Evolutionary conservation across 371 early-diverging fungal genomes (phyloP).

Genomic region (Lichtheimia hyalospora): DNA sequence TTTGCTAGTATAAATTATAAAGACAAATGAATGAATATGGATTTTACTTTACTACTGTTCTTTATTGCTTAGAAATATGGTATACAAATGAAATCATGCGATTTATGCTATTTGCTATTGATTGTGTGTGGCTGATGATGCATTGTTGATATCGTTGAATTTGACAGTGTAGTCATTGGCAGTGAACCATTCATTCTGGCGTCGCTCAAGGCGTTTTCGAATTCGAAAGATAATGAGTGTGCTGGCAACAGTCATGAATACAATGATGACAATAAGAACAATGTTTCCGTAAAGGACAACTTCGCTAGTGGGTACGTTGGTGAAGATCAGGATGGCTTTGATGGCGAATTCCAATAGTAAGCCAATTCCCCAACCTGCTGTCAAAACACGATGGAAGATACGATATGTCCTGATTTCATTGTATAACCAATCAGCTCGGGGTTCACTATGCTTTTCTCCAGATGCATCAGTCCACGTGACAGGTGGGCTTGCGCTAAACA

Average conservation of each 20-base stretch:
- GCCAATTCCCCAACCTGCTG: neutral
- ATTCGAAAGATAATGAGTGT: neutral
- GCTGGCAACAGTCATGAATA: neutral
- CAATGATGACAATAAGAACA: slow-evolving; percentile 4
- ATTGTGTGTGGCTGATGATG: too few relatives aligned
- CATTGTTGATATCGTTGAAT: neutral
- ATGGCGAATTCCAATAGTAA: neutral
- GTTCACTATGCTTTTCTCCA: slow-evolving; percentile 16
- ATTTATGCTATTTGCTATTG: too few relatives aligned
- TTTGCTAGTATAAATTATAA: too few relatives aligned
- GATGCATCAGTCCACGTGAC: slow-evolving; percentile 21
- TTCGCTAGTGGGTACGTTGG: neutral
- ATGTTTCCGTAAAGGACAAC: neutral
- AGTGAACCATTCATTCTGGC: neutral
- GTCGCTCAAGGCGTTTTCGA: neutral
- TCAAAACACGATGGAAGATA: neutral
- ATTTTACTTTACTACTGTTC: too few relatives aligned
- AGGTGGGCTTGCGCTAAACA: slow-evolving; percentile 23
- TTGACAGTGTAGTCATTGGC: neutral
- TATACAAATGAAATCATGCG: too few relatives aligned
- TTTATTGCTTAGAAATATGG: too few relatives aligned
- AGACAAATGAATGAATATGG: too few relatives aligned
- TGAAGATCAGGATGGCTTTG: neutral
- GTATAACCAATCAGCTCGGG: slow-evolving; percentile 28
- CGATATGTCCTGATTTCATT: slow-evolving; percentile 15